phyloP scores from a whole-genome alignment of 768 basidiomycete genomes.

The Hirschioporus abietinus region DNA sequence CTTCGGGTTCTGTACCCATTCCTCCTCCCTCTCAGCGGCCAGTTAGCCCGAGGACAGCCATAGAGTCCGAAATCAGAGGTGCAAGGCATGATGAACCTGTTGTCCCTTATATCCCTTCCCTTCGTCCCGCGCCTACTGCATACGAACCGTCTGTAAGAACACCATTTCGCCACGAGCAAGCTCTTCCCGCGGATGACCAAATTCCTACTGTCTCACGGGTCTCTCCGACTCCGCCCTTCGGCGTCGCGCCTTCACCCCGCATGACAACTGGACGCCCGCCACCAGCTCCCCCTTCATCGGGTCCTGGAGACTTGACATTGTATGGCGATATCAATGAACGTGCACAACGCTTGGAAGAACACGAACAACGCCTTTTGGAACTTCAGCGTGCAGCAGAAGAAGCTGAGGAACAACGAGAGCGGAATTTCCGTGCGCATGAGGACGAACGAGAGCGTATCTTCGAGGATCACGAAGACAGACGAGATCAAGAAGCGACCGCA shows the following conservation, averaged over 20 bases:
- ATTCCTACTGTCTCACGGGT: background rate
- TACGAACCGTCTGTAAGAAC: background rate
- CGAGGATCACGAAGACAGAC: constrained; percentile 49
- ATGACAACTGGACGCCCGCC: constrained; percentile 2
- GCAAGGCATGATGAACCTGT: background rate
- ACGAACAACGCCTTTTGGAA: constrained; percentile 45
- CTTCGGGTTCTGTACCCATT: background rate
- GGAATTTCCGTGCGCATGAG: constrained; percentile 59
- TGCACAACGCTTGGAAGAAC: constrained; percentile 50
- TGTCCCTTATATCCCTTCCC: background rate
- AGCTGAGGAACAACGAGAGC: constrained; percentile 60
- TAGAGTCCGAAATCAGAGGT: background rate
- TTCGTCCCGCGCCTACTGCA: background rate
- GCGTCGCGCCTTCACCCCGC: background rate
- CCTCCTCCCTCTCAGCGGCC: background rate
- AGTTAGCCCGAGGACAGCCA: background rate
- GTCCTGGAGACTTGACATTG: constrained; percentile 24
- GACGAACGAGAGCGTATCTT: constrained; percentile 60
- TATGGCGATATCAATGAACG: constrained; percentile 44
- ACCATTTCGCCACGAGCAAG: background rate
- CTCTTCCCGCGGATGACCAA: background rate
- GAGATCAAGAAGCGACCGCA: constrained; percentile 51
- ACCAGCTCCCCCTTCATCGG: constrained; percentile 13
- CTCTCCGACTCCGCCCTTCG: background rate
- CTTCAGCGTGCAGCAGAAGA: constrained; percentile 46